Conservation (phyloP, 1,284 basidiomycete genomes). For the Puccinia coronata region DNA sequence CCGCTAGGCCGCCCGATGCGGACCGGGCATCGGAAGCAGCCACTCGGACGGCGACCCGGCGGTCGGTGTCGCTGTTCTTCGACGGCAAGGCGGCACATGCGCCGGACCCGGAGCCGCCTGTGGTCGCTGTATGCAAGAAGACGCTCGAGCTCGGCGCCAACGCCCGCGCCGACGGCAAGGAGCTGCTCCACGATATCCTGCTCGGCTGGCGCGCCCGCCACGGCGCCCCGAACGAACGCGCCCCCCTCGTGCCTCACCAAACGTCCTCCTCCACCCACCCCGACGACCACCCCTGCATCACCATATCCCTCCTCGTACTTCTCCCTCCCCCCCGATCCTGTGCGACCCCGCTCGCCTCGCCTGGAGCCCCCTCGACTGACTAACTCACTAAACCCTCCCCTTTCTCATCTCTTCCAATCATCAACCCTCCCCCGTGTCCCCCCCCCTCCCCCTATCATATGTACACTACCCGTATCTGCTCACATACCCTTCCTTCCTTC, state of each 20-base stretch:
- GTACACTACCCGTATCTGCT: no score
- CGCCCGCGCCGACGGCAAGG: not conserved
- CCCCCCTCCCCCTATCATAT: no score
- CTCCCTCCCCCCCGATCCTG: no score
- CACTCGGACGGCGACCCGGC: not conserved
- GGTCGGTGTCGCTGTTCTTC: conserved; percentile 27
- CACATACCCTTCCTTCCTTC: no score
- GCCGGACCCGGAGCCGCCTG: not conserved
- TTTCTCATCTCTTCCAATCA: no score
- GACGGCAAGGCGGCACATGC: not conserved
- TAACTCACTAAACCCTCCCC: no score
- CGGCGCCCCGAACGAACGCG: conserved; percentile 11
- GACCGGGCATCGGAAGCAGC: no score
- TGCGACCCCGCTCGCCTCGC: no score
- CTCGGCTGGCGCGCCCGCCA: conserved; percentile 32
- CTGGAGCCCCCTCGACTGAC: no score
- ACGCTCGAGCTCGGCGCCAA: conserved; percentile 6
- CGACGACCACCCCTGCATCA: no score
- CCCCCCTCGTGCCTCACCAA: not conserved
- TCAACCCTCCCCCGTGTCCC: no score
- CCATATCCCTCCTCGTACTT: not conserved
- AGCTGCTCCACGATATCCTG: conserved; percentile 28
- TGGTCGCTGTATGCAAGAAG: not conserved
- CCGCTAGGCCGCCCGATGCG: not conserved
- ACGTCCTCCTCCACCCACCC: not conserved